Base-by-base conservation (phyloP, 208 protist species). In the Vickermania spadyakhi region DNA sequence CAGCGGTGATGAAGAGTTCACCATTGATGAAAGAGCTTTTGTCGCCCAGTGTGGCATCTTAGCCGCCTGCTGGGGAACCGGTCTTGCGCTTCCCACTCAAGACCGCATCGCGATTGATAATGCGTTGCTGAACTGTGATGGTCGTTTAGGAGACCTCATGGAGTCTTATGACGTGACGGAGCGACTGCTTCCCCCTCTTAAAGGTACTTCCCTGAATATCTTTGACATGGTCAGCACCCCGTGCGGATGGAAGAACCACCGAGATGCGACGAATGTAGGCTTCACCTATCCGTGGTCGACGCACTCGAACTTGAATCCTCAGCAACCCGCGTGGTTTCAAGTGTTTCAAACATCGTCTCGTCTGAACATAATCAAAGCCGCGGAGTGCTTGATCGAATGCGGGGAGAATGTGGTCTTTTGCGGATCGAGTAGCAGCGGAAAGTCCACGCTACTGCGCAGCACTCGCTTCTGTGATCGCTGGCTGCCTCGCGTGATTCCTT, bases 321-420 rank as follows among this genome's bases (percentile, higher is more conserved):
- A 84, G 26, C 51, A 57, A 2, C 68, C 58, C 53, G 66, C 73
- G n/a, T 88, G 70, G 73, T 62, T 73, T 42, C 81, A 86, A 50
- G 68, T 85, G 28, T 91, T 90, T 56, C 31, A 64, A 0, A 58
- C 78, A 49, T 70, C 77, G 52, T 89, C 87, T 11, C 78, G 87
- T 13, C 7, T 72, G 26, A 56, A 58, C 14, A 77, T 70, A 13
- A 59, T 94, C 31, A 61, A 61, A n/a, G 73, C 76, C 14, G 58
- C 84, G 49, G 84, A 94, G 63, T 86, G 76, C 61, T 63, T 94
- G 41, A 56, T 89, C 31, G 72, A 84, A 60, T 89, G 82, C 52
- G 84, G 84, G 1, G 84, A 92, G 62, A 75, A 79, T 52, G 73
- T 94, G 23, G 53, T 88, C 36, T 56, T 94, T 28, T 62, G 74